Evolutionary conservation across 306 rosid genomes (phyloP), one percentile per base, ranked within the genome.

Genomic region (Morella rubra): DNA sequence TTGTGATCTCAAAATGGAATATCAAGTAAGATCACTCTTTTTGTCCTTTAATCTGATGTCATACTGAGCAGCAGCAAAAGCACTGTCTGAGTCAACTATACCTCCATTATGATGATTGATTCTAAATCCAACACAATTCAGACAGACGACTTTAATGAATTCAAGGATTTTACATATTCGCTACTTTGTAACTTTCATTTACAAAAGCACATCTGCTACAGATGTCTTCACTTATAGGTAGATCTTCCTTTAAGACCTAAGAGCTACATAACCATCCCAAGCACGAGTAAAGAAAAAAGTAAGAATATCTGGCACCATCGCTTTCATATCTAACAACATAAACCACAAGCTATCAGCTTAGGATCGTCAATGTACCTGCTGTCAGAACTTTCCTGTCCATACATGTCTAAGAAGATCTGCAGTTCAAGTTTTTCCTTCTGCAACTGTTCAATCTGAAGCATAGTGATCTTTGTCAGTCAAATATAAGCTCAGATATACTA

Each of bases 381-480:
- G 18, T 89, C 96, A 72, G 81, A 83, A 82, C 83, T 91, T 81
- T 91, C 96, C 79, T 81, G 85, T 49, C 92, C 91, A 73, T 91
- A 81, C 92, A 92, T 83, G 80, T 92, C 97, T 78, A 88, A 44
- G 79, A 90, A 82, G 64, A 77, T 77, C 85, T 89, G 96, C 72
- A 87, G 77, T 82, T 95, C 92, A 81, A 87, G 83, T 71, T 86
- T 89, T 66, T 83, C 92, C 86, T 83, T 85, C 84, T 84, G 92
- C 84, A 89, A 80, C 90, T 79, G 84, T 72, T 92, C 97, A 86
- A 86, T 84, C 99, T 95, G 91, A 74, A 80, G 73, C 71, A 76
- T 51, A 68, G 53, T 74, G 71, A 83, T 51, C 69, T n/a, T 19
- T 68, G 64, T 61, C n/a, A 77, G 78, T 64, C 82, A 42, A n/a